phyloP scores from a whole-genome alignment of 345 rosid species.

The Eucalyptus pumila region DNA sequence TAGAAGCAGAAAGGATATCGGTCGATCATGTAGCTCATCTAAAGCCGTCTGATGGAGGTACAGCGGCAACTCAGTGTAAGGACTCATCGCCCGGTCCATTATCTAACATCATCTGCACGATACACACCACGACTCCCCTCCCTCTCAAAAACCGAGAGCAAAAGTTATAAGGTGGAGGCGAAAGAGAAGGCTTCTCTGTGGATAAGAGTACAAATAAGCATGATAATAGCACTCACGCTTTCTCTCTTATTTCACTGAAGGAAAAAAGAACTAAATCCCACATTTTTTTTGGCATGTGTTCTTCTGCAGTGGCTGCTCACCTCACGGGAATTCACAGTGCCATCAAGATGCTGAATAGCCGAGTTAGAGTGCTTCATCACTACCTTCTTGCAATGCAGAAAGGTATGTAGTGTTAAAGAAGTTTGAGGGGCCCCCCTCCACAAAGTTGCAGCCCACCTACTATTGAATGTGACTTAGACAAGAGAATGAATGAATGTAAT shows the following conservation, averaged over 20 bases:
- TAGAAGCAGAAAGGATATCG: conserved; percentile 93
- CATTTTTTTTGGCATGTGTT: neutral
- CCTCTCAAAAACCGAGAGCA: neutral
- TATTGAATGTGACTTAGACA: neutral
- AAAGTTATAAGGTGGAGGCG: neutral
- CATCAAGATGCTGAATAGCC: conserved; percentile 94
- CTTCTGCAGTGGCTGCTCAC: conserved; percentile 94
- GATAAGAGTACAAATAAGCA: neutral
- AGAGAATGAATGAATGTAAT: neutral
- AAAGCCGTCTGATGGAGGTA: conserved; percentile 96
- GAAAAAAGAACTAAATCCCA: neutral
- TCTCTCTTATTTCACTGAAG: neutral
- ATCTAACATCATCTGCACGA: neutral
- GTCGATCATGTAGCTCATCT: conserved; percentile 99
- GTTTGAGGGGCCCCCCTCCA: neutral
- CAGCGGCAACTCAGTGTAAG: conserved; percentile 92
- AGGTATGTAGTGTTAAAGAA: conserved; percentile 23
- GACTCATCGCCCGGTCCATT: neutral
- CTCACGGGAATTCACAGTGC: conserved; percentile 97
- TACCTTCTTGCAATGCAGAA: conserved; percentile 86
- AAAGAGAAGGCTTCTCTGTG: neutral
- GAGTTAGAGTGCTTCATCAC: conserved; percentile 87
- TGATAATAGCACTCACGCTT: neutral
- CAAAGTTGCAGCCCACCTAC: neutral
- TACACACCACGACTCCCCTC: neutral